A percentile compares a stretch with the other conserved stretches of the same genome.
Evolutionary conservation across 192 early-diverging fungal species (phyloP).

Genomic region (Lobosporangium transversale): DNA sequence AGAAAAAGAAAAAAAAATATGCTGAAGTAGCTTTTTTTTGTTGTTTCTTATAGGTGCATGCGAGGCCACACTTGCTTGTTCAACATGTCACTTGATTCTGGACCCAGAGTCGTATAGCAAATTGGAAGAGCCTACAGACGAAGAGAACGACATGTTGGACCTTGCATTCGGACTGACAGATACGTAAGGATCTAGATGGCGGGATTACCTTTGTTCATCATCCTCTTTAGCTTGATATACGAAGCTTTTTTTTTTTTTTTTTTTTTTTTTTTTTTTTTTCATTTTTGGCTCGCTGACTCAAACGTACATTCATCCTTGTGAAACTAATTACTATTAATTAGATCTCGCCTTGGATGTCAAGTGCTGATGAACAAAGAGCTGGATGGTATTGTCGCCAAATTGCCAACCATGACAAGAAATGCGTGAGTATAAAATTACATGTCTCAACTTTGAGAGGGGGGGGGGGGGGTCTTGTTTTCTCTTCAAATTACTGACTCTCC

Average conservation of each 20-base stretch:
- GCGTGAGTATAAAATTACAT: slow-evolving; percentile 7
- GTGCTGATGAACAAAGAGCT: slow-evolving; percentile 85
- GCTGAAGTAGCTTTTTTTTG: too few relatives aligned
- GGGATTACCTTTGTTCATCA: not conserved
- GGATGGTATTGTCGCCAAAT: slow-evolving; percentile 88
- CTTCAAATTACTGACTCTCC: too few relatives aligned
- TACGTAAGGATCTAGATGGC: slow-evolving; percentile 70
- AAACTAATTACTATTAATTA: slow-evolving; percentile 51
- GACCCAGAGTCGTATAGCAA: slow-evolving; percentile 81
- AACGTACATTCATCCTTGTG: not conserved
- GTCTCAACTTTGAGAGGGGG: too few relatives aligned
- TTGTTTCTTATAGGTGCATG: slow-evolving; percentile 92
- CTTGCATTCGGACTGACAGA: slow-evolving; percentile 96
- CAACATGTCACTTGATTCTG: slow-evolving; percentile 94
- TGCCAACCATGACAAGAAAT: slow-evolving; percentile 93
- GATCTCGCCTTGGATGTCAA: slow-evolving; percentile 96
- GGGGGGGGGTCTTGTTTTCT: too few relatives aligned
- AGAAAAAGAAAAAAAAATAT: not conserved
- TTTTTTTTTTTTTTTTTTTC: too few relatives aligned
- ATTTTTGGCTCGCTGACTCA: too few relatives aligned
- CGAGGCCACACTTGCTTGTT: slow-evolving; percentile 94
- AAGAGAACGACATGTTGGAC: slow-evolving; percentile 99
- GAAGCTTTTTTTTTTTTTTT: not conserved
- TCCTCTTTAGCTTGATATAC: not conserved
- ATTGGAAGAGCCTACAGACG: slow-evolving; percentile 93